Evolutionary conservation across 1,284 basidiomycete genomes (phyloP).

Genomic region (Sporisorium scitamineum): DNA sequence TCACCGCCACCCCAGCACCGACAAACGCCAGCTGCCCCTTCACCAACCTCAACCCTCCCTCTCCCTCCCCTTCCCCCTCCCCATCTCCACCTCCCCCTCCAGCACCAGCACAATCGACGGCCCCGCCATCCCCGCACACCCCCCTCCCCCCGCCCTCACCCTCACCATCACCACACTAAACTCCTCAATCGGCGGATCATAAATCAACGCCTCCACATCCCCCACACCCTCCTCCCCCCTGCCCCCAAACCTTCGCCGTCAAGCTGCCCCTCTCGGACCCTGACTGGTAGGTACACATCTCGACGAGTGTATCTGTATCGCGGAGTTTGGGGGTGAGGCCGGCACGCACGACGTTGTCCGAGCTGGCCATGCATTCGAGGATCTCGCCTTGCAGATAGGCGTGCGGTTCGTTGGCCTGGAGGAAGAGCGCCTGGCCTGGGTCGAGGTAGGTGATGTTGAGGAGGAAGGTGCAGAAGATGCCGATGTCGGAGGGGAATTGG

Average conservation of each 20-base stretch:
- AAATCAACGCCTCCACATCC: slow-evolving; percentile 72
- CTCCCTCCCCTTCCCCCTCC: slow-evolving; percentile 16
- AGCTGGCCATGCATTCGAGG: slow-evolving; percentile 68
- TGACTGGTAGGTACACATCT: slow-evolving; percentile 88
- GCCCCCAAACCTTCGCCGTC: not conserved
- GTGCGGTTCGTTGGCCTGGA: slow-evolving; percentile 95
- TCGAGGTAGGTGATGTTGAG: slow-evolving; percentile 86
- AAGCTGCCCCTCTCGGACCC: slow-evolving; percentile 72
- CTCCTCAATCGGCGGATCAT: slow-evolving; percentile 94
- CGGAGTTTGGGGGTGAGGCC: slow-evolving; percentile 96
- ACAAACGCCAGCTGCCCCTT: slow-evolving; percentile 86
- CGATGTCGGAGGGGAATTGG: slow-evolving; percentile 94
- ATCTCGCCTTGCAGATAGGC: slow-evolving; percentile 81
- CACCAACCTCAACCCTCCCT: slow-evolving; percentile 20
- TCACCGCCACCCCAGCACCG: slow-evolving; percentile 77
- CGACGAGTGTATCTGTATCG: slow-evolving; percentile 89
- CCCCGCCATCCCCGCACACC: slow-evolving; percentile 77
- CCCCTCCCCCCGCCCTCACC: slow-evolving; percentile 71
- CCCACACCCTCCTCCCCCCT: not conserved
- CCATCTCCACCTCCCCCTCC: slow-evolving; percentile 75
- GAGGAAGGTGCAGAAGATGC: slow-evolving; percentile 90
- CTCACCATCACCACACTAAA: slow-evolving; percentile 84
- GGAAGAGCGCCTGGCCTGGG: slow-evolving; percentile 90
- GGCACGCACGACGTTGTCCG: slow-evolving; percentile 96
- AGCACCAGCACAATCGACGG: slow-evolving; percentile 87